Evolutionary conservation across 2,329 filamentous ascomycete genomes (phyloP), one percentile per base, ranked within the genome.

Genomic region (Botrytis squamosa): DNA sequence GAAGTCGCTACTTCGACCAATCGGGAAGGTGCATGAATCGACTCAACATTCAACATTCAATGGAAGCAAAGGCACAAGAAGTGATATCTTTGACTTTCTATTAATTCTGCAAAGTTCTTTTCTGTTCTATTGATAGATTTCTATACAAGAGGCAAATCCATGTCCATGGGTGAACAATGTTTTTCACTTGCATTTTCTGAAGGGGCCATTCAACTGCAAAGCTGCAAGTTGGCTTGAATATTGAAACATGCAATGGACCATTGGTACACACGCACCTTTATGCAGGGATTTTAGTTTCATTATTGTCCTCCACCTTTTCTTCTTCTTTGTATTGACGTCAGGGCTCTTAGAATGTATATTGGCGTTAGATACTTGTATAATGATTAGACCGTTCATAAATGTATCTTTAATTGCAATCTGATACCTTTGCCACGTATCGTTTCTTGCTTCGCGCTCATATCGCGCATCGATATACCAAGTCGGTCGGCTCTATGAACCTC

Each of bases 1-100:
- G 66, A 14, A 38, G 22, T 52, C n/a, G 14, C 62, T 55, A 36
- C 38, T 36, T 29, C 8, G 18, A 25, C 18, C 22, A 33, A 49
- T 65, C 70, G 62, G 60, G 38, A 67, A 72, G 25, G 14, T 57
- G 25, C 60, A 64, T 66, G 22, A 55, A 36, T 38, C 49, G 29
- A 57, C n/a, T 68, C 46, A 42, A 10, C 9, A 14, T 29, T 67
- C 29, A 42, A 16, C 14, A n/a, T 55, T 29, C n/a, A 38, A 55
- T 40, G 36, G 6, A 40, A 52, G 46, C 25, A 42, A 29, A 44
- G 36, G 25, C 36, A 52, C 33, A 38, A 52, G 44, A 16, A 52
- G 7, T 55, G 65, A 40, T 55, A 20, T 18, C 33, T 55, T 52
- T 55, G 16, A 55, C 1, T 22, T 22, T 66, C 25, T 20, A 36